Conservation (phyloP, 257 asterid species). For the Nicotiana paniculata region DNA sequence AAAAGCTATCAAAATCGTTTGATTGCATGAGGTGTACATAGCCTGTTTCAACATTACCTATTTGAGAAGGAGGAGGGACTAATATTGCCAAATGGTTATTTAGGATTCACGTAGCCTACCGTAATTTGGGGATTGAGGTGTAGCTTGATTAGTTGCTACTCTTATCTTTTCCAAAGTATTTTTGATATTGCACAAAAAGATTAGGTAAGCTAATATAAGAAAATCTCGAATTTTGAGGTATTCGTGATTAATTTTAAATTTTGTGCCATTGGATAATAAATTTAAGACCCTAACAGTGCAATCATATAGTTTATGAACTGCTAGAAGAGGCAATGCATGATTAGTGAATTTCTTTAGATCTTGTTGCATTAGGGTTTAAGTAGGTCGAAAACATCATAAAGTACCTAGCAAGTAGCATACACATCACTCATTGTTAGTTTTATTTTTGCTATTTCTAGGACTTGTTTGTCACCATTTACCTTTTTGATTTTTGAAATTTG, state of each 20-base stretch:
- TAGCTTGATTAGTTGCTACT: too few relatives aligned
- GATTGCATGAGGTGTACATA: too few relatives aligned
- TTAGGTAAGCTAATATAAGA: background rate
- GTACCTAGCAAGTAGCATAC: background rate
- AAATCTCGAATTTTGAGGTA: background rate
- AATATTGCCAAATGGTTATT: too few relatives aligned
- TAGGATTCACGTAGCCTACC: too few relatives aligned
- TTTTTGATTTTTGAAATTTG: background rate
- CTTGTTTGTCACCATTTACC: background rate
- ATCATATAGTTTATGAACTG: background rate
- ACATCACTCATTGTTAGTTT: background rate
- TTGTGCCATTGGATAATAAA: background rate
- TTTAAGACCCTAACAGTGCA: background rate
- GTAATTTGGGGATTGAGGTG: too few relatives aligned
- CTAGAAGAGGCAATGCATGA: background rate
- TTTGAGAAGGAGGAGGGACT: too few relatives aligned
- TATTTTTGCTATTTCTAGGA: background rate
- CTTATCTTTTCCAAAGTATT: too few relatives aligned
- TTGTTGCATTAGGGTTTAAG: background rate
- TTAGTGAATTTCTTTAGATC: background rate
- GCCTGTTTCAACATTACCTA: too few relatives aligned
- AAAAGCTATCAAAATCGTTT: too few relatives aligned
- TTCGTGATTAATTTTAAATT: background rate
- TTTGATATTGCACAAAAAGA: background rate
- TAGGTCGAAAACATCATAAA: background rate